phyloP scores from a whole-genome alignment of 1,284 basidiomycete species.

The Boletellus sp. region DNA sequence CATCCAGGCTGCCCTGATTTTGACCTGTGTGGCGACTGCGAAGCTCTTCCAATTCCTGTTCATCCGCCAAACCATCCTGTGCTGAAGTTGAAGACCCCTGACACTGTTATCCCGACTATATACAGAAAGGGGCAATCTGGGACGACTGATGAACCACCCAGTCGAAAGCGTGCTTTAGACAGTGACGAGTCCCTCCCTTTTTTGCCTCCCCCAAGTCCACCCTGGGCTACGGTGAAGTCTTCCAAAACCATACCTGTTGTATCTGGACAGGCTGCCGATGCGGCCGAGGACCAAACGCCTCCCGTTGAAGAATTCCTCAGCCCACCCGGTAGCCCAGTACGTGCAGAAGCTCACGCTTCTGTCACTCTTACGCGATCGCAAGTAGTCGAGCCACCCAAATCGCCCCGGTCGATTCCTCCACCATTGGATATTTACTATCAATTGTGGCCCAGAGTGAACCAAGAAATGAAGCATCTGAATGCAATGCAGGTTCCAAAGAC shows the following conservation, averaged over 20 bases:
- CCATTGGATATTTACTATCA: conserved; percentile 19
- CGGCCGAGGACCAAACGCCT: conserved; percentile 5
- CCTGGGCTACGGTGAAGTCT: neutral
- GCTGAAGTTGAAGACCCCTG: conserved; percentile 68
- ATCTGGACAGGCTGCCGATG: neutral
- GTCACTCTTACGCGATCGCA: neutral
- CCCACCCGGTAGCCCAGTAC: conserved; percentile 20
- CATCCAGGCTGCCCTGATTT: conserved; percentile 79
- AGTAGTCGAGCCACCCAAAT: neutral
- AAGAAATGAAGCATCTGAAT: conserved; percentile 26
- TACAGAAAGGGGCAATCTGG: conserved; percentile 37
- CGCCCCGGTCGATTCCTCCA: neutral
- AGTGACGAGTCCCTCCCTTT: neutral
- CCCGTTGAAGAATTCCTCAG: conserved; percentile 28
- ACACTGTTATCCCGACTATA: conserved; percentile 52
- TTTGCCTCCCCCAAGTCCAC: neutral
- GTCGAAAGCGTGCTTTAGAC: neutral
- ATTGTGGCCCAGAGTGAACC: conserved; percentile 29
- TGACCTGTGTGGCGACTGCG: conserved; percentile 80
- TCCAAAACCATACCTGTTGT: neutral
- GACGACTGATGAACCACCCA: conserved; percentile 13
- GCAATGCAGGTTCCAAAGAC: neutral
- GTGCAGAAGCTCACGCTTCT: neutral
- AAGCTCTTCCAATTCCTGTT: conserved; percentile 73
- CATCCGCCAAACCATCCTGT: conserved; percentile 76